Conservation (phyloP, 441 rosid genomes). For the Hura crepitans region DNA sequence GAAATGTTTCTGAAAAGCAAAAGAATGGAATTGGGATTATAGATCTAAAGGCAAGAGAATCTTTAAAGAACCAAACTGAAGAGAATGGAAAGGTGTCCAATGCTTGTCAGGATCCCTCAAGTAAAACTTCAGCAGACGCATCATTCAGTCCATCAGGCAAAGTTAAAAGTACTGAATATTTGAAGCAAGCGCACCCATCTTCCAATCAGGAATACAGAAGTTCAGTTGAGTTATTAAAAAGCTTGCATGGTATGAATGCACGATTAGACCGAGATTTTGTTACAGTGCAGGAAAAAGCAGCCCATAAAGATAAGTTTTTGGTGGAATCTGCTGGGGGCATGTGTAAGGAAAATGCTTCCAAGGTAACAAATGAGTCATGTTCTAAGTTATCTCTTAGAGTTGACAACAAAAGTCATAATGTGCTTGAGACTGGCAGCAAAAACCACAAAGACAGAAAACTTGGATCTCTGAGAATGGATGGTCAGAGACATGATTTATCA, state of each 20-base stretch:
- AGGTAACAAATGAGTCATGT: slow-evolving; percentile 32
- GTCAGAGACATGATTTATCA: slow-evolving; percentile 35
- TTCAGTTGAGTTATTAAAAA: slow-evolving; percentile 21
- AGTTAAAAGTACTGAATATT: slow-evolving; percentile 24
- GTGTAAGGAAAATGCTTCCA: slow-evolving; percentile 28
- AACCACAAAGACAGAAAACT: slow-evolving; percentile 21
- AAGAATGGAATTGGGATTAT: slow-evolving; percentile 27
- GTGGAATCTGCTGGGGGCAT: slow-evolving; percentile 26
- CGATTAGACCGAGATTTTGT: slow-evolving; percentile 22
- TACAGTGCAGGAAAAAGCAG: slow-evolving; percentile 24
- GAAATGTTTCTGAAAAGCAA: slow-evolving; percentile 25
- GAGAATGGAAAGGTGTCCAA: slow-evolving; percentile 24
- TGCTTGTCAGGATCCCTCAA: not conserved
- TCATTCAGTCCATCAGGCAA: slow-evolving; percentile 22
- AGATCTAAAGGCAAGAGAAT: slow-evolving; percentile 27
- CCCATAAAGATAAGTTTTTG: slow-evolving; percentile 24
- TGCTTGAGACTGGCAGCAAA: slow-evolving; percentile 28
- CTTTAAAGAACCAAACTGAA: slow-evolving; percentile 19
- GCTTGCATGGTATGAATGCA: slow-evolving; percentile 18
- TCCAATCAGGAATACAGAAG: slow-evolving; percentile 27
- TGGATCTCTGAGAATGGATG: slow-evolving; percentile 21
- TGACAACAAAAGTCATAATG: slow-evolving; percentile 28
- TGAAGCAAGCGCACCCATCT: slow-evolving; percentile 33
- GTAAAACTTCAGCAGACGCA: slow-evolving; percentile 26
- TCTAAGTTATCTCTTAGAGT: slow-evolving; percentile 29